Evolutionary conservation across 1,284 basidiomycete species (phyloP).

Genomic region (Cerioporus squamosus): DNA sequence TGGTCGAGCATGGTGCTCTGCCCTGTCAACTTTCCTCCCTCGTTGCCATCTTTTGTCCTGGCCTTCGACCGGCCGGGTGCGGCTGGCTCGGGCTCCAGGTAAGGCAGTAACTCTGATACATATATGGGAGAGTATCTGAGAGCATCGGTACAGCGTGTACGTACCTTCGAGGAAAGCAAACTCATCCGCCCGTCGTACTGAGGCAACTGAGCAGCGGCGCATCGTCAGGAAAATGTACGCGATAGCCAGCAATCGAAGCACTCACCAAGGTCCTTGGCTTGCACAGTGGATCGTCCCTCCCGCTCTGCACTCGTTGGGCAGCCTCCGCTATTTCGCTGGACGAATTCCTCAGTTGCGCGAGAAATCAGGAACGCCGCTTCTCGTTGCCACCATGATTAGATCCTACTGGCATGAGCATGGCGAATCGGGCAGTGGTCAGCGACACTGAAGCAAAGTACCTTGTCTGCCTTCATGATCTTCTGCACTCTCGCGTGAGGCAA

Average conservation of each 20-base stretch:
- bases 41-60: conserved; percentile 43
- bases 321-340: conserved; percentile 66
- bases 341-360: conserved; percentile 79
- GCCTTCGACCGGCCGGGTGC: conserved; percentile 25
- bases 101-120: conserved; percentile 57
- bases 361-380: conserved; percentile 78
- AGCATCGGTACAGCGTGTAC: too few species aligned
- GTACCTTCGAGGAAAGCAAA: conserved; percentile 73
- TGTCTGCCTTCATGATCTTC: conserved; percentile 81
- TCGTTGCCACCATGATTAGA: conserved; percentile 68
- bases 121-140: not conserved
- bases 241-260: conserved; percentile 9
- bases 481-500: conserved; percentile 76
- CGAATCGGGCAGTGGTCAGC: not conserved
- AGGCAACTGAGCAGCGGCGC: conserved; percentile 46
- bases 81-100: conserved; percentile 41
- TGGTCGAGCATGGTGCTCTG: conserved; percentile 46
- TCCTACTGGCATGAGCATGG: conserved; percentile 50
- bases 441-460: conserved; percentile 44
- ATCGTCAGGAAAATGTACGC: not conserved
- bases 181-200: conserved; percentile 69
- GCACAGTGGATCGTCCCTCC: conserved; percentile 69
- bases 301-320: conserved; percentile 61
- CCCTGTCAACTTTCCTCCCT: conserved; percentile 16
- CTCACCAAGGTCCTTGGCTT: conserved; percentile 73